phyloP scores from a whole-genome alignment of 2,329 filamentous ascomycete species.

The Cadophora sp. region DNA sequence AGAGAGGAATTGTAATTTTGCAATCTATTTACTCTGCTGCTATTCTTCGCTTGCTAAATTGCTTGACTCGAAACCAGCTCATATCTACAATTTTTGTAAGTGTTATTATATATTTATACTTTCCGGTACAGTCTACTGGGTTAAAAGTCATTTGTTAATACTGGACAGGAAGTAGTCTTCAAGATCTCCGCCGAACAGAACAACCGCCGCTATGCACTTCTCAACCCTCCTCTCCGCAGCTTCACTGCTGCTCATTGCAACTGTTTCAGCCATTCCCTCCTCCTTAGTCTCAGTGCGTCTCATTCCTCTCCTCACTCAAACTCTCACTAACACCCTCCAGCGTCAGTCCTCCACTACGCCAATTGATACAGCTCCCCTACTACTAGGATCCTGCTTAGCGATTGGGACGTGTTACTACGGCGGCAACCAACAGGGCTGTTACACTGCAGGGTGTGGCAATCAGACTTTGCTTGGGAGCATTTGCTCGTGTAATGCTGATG shows the following conservation, averaged over 20 bases:
- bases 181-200: background rate
- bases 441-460: conserved; percentile 25
- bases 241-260: conserved; percentile 8
- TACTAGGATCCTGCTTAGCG: conserved; percentile 29
- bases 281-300: background rate
- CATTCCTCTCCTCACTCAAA: background rate
- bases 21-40: background rate
- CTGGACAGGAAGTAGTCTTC: background rate
- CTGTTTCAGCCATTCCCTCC: conserved; percentile 7
- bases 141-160: background rate
- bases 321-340: conserved; percentile 12
- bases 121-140: background rate
- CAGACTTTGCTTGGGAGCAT: conserved; percentile 15
- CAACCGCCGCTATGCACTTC: conserved; percentile 22
- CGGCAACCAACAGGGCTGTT: conserved; percentile 22
- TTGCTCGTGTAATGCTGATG: conserved; percentile 31
- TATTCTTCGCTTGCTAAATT: no score
- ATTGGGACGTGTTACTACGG: conserved; percentile 25
- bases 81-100: background rate
- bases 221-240: conserved; percentile 19
- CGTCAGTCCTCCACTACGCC: conserved; percentile 20
- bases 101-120: background rate
- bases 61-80: no score
- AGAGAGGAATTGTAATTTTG: background rate
- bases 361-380: conserved; percentile 25